Conservation (phyloP, 768 basidiomycete genomes). For the Podaxis sp. region DNA sequence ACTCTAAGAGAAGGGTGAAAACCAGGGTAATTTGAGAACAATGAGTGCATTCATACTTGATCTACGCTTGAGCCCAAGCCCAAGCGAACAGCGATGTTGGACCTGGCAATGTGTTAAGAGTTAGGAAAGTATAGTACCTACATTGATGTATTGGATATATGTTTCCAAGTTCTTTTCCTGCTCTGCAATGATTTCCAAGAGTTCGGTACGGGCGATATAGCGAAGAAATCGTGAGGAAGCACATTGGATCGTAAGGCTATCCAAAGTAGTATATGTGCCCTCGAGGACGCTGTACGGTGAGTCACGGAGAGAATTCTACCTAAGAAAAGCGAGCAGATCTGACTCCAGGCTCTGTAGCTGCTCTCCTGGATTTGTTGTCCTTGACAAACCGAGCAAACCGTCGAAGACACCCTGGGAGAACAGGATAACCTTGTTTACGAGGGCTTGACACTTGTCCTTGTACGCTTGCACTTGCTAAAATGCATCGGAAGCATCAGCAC, state of each 20-base stretch:
- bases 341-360: conserved; percentile 6
- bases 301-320: neutral
- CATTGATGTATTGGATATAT: conserved; percentile 8
- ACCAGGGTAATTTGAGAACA: conserved; percentile 1
- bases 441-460: neutral
- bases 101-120: conserved; percentile 15
- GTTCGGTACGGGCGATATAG: neutral
- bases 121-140: neutral
- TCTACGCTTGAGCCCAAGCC: neutral
- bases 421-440: conserved; percentile 4
- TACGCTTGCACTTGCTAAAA: conserved; percentile 3
- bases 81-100: conserved; percentile 17
- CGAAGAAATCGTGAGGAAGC: conserved; percentile 4
- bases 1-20: too few species aligned
- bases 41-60: neutral
- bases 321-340: conserved; percentile 3
- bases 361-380: neutral
- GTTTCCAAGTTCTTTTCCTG: conserved; percentile 3
- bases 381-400: neutral
- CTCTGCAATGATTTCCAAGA: neutral
- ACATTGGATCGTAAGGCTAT: neutral
- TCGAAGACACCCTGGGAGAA: conserved; percentile 7
- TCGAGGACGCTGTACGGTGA: conserved; percentile 6
- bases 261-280: neutral
- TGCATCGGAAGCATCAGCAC: neutral